Conservation (phyloP, 108 stramenopile species). For the Fragilariopsis cylindrus region DNA sequence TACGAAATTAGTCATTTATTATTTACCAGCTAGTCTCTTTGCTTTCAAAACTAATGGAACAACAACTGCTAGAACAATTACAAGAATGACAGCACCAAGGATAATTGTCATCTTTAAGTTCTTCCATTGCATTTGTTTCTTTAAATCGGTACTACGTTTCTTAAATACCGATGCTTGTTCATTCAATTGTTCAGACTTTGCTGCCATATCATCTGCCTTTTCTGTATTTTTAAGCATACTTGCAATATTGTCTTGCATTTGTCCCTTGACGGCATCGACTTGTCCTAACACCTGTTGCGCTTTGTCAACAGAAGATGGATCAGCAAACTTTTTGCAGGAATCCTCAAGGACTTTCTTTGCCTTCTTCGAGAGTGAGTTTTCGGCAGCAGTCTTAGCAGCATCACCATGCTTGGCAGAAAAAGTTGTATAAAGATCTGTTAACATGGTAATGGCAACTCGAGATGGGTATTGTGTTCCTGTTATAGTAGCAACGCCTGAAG, state of each 20-base stretch:
- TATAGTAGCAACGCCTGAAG: conserved; percentile 79
- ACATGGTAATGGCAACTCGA: conserved; percentile 79
- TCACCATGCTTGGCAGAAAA: conserved; percentile 67
- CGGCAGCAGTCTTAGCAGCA: conserved; percentile 71
- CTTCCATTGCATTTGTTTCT: conserved; percentile 92
- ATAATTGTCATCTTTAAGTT: conserved; percentile 89
- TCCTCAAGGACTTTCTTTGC: conserved; percentile 63
- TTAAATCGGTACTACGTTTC: conserved; percentile 77
- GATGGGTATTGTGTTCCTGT: conserved; percentile 85
- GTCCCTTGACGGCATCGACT: conserved; percentile 82
- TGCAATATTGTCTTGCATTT: conserved; percentile 88
- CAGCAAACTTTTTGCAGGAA: conserved; percentile 81
- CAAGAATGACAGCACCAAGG: conserved; percentile 66
- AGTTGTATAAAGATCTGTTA: conserved; percentile 70
- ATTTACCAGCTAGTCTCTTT: conserved; percentile 32
- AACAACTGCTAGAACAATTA: conserved; percentile 73
- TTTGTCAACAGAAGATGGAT: conserved; percentile 86
- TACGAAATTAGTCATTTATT: not conserved
- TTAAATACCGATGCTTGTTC: conserved; percentile 91
- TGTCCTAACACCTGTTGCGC: conserved; percentile 70
- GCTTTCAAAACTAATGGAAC: conserved; percentile 74
- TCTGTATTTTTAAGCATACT: conserved; percentile 88
- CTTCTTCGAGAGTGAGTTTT: conserved; percentile 75
- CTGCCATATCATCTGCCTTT: conserved; percentile 78
- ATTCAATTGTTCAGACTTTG: conserved; percentile 81